Conservation (phyloP, 495 filamentous ascomycete species). For the Viridothelium virens region DNA sequence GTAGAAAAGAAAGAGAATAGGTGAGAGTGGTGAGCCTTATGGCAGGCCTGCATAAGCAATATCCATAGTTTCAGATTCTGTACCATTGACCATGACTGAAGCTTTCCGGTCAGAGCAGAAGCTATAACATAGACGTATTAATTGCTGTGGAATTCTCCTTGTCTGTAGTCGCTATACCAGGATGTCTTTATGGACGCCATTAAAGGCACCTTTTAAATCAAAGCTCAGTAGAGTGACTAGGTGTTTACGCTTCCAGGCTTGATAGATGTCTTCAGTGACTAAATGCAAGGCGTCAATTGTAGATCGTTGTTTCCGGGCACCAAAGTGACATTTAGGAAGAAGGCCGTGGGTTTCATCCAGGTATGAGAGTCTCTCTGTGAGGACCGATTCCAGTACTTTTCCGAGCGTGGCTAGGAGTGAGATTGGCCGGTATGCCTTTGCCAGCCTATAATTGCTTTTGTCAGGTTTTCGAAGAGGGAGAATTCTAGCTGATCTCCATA, state of each 20-base stretch:
- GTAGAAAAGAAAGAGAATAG: constrained; percentile 11
- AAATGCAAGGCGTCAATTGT: constrained; percentile 4
- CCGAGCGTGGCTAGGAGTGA: constrained; percentile 10
- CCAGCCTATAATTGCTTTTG: constrained; percentile 9
- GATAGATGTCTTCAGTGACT: constrained; percentile 5
- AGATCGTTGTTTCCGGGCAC: constrained; percentile 6
- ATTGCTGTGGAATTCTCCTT: not conserved
- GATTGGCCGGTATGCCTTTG: constrained; percentile 10
- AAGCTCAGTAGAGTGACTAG: not conserved
- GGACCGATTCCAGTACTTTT: constrained; percentile 8
- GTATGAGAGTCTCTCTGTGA: constrained; percentile 12
- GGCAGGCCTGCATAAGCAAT: too few species aligned
- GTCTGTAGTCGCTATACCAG: not conserved
- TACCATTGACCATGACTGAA: constrained; percentile 1
- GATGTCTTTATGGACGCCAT: constrained; percentile 1
- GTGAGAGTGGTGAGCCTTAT: constrained; percentile 9
- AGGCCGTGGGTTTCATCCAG: constrained; percentile 7
- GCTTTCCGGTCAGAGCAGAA: not conserved
- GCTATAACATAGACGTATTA: not conserved
- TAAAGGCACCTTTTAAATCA: too few species aligned
- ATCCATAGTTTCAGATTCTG: not conserved
- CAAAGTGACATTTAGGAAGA: constrained; percentile 2
- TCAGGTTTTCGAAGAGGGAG: constrained; percentile 10
- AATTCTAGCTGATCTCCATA: constrained; percentile 8
- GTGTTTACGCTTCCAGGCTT: constrained; percentile 3